phyloP scores from a whole-genome alignment of 2,329 filamentous ascomycete species.

The Apiospora aurea region DNA sequence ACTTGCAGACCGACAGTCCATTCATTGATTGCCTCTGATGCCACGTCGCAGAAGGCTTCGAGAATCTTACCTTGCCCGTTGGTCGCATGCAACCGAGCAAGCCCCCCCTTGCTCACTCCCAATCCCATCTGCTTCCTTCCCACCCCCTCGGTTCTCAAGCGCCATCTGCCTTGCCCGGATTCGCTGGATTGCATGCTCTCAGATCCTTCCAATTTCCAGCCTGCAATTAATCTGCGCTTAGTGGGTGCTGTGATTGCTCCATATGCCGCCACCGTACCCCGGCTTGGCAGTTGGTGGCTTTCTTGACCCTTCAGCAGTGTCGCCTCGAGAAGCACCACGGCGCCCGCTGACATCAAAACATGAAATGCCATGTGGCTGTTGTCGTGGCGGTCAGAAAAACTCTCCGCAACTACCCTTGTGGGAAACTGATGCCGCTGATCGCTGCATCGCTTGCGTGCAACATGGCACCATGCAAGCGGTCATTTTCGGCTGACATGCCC shows the following conservation, averaged over 20 bases:
- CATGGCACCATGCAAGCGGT: neutral
- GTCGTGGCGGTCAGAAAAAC: conserved; percentile 1
- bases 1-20: neutral
- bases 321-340: conserved; percentile 5
- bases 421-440: neutral
- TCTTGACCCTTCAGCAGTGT: conserved; percentile 3
- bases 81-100: conserved; percentile 15
- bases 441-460: neutral
- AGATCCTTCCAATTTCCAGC: conserved; percentile 13
- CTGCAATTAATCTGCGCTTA: conserved; percentile 4
- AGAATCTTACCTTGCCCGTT: neutral
- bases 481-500: neutral
- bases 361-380: conserved; percentile 1
- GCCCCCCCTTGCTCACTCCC: conserved; percentile 2
- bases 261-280: conserved; percentile 9
- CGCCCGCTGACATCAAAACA: conserved; percentile 5
- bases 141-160: conserved; percentile 12
- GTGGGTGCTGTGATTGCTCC: conserved; percentile 19
- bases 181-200: neutral
- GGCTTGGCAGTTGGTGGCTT: neutral
- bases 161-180: neutral
- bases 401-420: conserved; percentile 2
- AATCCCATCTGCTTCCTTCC: conserved; percentile 6
- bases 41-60: conserved; percentile 6
- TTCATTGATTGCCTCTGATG: neutral